phyloP scores from a whole-genome alignment of 257 asterid genomes.

The Euphrasia confusa region DNA sequence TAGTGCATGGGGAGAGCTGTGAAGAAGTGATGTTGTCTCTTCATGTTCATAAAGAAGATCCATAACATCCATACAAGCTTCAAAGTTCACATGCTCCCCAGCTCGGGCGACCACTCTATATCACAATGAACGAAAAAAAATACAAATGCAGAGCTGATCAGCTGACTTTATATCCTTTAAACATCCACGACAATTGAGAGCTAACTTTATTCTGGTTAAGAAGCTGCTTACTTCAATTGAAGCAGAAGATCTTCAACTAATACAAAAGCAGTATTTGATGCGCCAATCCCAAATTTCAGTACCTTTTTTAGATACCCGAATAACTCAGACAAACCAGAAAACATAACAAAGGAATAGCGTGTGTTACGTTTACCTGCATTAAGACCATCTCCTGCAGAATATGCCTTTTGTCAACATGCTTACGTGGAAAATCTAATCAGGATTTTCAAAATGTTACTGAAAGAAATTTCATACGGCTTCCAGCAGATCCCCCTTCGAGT shows the following conservation, averaged over 20 bases:
- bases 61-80: conserved; percentile 72
- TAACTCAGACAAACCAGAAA: conserved; percentile 18
- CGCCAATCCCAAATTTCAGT: conserved; percentile 54
- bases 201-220: conserved; percentile 5
- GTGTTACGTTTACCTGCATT: conserved; percentile 50
- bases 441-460: conserved; percentile 17
- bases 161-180: background rate
- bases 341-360: conserved; percentile 9
- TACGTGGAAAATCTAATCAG: conserved; percentile 24
- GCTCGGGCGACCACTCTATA: conserved; percentile 54
- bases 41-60: conserved; percentile 80
- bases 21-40: conserved; percentile 46
- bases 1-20: conserved; percentile 46
- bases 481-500: conserved; percentile 53
- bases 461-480: conserved; percentile 63
- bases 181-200: conserved; percentile 11
- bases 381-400: conserved; percentile 59
- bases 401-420: conserved; percentile 22
- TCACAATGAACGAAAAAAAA: background rate
- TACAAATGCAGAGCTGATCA: background rate
- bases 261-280: conserved; percentile 38
- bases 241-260: conserved; percentile 54
- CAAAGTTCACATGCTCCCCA: conserved; percentile 54
- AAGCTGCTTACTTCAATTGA: conserved; percentile 65
- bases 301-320: conserved; percentile 39